Conservation (phyloP, 1,139 yeast species). For the Protomyces arabidopsidicola region DNA sequence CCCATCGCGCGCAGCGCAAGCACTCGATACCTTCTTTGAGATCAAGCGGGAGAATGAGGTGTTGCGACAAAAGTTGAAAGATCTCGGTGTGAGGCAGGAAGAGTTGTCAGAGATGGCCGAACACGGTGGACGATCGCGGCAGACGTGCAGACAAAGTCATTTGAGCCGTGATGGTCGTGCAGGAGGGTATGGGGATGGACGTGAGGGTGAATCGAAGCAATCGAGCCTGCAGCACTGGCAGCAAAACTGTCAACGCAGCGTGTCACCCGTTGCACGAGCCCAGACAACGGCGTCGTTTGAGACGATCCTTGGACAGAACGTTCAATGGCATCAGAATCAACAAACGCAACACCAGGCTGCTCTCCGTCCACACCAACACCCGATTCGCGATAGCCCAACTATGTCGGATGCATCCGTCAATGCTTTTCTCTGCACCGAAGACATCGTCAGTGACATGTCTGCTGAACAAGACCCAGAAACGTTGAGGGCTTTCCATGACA, state of each 20-base stretch:
- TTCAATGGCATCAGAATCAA: neutral
- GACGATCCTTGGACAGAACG: neutral
- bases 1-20: conserved; percentile 18
- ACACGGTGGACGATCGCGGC: too few species aligned
- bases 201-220: too few species aligned
- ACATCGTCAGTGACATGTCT: neutral
- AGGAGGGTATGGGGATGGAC: too few species aligned
- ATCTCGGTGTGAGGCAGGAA: neutral
- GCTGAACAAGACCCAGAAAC: neutral
- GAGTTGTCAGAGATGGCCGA: neutral
- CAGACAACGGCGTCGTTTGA: neutral
- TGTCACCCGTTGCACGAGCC: neutral
- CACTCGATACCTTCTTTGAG: conserved; percentile 32
- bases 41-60: conserved; percentile 31
- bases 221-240: neutral
- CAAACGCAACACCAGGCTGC: too few species aligned
- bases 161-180: too few species aligned
- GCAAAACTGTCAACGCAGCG: neutral
- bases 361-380: neutral
- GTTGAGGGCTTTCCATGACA: neutral
- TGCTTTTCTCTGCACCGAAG: neutral
- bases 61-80: conserved; percentile 20
- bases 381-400: neutral
- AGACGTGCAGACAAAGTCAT: too few species aligned
- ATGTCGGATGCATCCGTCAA: neutral